A percentile compares a stretch with the other conserved stretches of the same genome.
These are phyloP conservation scores for Neodidymelliopsis sp. DNA, from an alignment of 2,329 filamentous ascomycete genomes.

Conservation along the genomic window DNA sequence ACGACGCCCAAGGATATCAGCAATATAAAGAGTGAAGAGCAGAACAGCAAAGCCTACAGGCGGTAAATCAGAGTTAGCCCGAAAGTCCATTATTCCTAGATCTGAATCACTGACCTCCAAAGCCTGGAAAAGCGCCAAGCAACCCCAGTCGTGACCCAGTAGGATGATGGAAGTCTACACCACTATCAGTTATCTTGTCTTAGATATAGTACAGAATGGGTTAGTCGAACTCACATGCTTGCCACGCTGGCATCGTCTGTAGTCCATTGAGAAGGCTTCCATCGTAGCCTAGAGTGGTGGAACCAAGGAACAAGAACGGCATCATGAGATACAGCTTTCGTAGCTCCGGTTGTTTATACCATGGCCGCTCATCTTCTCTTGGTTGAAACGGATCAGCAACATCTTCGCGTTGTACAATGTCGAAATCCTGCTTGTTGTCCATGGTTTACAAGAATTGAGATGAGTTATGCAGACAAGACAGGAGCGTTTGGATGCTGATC, in stretches of 20 bases:
- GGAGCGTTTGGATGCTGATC: slow-evolving; percentile 2
- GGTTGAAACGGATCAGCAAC: slow-evolving; percentile 3
- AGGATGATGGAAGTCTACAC: slow-evolving; percentile 53
- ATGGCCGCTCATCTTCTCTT: slow-evolving; percentile 23
- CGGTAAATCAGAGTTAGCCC: background rate
- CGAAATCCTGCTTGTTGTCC: slow-evolving; percentile 19
- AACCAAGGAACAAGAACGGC: slow-evolving; percentile 28
- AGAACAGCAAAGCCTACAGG: slow-evolving; percentile 53
- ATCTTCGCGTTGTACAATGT: slow-evolving; percentile 24
- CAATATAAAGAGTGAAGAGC: slow-evolving; percentile 47
- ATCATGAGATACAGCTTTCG: slow-evolving; percentile 30
- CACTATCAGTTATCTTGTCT: background rate
- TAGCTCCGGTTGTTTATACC: slow-evolving; percentile 28
- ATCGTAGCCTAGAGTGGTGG: slow-evolving; percentile 27
- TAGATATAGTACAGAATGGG: slow-evolving; percentile 53
- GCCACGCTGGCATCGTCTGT: slow-evolving; percentile 31
- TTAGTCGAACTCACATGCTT: slow-evolving; percentile 36
- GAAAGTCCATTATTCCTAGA: too few relatives aligned
- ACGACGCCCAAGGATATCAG: slow-evolving; percentile 54
- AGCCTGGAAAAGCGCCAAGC: slow-evolving; percentile 55
- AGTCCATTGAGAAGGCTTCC: slow-evolving; percentile 29
- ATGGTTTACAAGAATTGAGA: background rate
- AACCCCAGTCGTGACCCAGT: slow-evolving; percentile 56
- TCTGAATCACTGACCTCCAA: slow-evolving; percentile 46
- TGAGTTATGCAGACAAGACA: background rate